These are phyloP conservation scores for Termitomyces sp. DNA, from an alignment of 1,284 basidiomycete genomes.

Conservation along the genomic window DNA sequence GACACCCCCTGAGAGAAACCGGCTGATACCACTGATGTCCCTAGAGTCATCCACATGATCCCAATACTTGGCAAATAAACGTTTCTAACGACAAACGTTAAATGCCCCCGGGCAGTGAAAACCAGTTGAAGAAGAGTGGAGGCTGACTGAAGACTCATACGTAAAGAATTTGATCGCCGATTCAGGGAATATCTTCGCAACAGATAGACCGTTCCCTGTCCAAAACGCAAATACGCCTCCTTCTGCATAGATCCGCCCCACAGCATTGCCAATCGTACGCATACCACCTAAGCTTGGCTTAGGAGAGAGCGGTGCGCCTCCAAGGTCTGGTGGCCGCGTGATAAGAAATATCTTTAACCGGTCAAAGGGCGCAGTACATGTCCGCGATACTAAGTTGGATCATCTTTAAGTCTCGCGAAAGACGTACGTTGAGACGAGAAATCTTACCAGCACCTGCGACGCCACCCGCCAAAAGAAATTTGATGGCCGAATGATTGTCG, in stretches of 20 bases:
- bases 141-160: slow-evolving; percentile 84
- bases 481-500: slow-evolving; percentile 71
- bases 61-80: slow-evolving; percentile 87
- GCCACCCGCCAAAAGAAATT: slow-evolving; percentile 91
- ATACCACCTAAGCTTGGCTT: slow-evolving; percentile 53
- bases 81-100: slow-evolving; percentile 56
- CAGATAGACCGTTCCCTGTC: slow-evolving; percentile 81
- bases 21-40: slow-evolving; percentile 86
- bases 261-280: slow-evolving; percentile 67
- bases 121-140: slow-evolving; percentile 8
- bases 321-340: slow-evolving; percentile 71
- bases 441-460: slow-evolving; percentile 84
- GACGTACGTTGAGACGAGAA: slow-evolving; percentile 1
- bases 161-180: slow-evolving; percentile 98
- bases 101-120: neutral
- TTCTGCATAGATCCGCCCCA: slow-evolving; percentile 78
- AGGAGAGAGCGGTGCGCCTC: slow-evolving; percentile 42
- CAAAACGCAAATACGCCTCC: slow-evolving; percentile 92
- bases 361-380: slow-evolving; percentile 97
- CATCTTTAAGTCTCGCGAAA: slow-evolving; percentile 1
- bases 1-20: slow-evolving; percentile 94
- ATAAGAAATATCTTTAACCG: slow-evolving; percentile 97
- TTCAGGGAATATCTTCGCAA: slow-evolving; percentile 94
- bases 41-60: slow-evolving; percentile 87
- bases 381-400: slow-evolving; percentile 72